Evolutionary conservation across 805 yeast genomes (phyloP).

Genomic region (Candida chauliodis): DNA sequence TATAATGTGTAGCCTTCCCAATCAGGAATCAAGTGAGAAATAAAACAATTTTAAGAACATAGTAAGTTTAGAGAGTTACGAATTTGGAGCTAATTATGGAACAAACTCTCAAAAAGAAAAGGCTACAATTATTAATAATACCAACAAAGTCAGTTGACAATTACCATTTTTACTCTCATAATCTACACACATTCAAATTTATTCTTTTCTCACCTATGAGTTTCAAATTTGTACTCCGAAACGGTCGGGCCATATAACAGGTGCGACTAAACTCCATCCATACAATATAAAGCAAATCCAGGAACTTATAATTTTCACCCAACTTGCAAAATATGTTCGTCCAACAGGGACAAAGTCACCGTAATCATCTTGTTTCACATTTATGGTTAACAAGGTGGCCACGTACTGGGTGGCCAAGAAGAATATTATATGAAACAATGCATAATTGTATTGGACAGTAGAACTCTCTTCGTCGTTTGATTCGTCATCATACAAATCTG

Average conservation of each 20-base stretch:
- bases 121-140: no score
- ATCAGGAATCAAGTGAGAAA: slow-evolving; percentile 14
- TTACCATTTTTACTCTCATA: no score
- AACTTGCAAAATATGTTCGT: slow-evolving; percentile 88
- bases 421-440: slow-evolving; percentile 86
- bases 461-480: slow-evolving; percentile 53
- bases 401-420: slow-evolving; percentile 96
- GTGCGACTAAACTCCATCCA: slow-evolving; percentile 90
- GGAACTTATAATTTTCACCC: slow-evolving; percentile 90
- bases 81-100: no score
- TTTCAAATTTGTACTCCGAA: slow-evolving; percentile 45
- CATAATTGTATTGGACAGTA: slow-evolving; percentile 76
- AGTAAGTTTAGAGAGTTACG: no score
- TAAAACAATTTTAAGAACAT: background rate
- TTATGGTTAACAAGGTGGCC: slow-evolving; percentile 88
- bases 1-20: slow-evolving; percentile 18
- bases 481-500: slow-evolving; percentile 53
- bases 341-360: slow-evolving; percentile 97
- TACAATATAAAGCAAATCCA: slow-evolving; percentile 88
- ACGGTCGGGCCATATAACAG: slow-evolving; percentile 85
- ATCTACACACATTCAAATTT: no score
- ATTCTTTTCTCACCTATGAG: no score
- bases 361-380: slow-evolving; percentile 75
- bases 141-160: no score
- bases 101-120: no score